phyloP scores from a whole-genome alignment of 768 basidiomycete genomes.

The Tylopilus balloui region DNA sequence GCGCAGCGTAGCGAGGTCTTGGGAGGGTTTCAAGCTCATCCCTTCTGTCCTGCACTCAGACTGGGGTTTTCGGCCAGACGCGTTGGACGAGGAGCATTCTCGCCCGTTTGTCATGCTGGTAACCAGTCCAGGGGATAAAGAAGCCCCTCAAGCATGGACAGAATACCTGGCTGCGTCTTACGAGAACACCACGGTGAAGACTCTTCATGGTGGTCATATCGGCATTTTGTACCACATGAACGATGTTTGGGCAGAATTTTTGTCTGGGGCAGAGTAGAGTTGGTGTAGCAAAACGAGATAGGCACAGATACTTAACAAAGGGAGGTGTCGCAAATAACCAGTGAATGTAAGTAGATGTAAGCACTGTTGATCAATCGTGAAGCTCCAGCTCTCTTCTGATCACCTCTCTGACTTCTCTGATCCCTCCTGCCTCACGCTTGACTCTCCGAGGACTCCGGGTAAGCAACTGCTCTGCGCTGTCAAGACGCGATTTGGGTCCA shows the following conservation, averaged over 20 bases:
- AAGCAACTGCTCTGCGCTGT: constrained; percentile 57
- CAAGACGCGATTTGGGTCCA: constrained; percentile 44
- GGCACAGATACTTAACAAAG: too few relatives aligned
- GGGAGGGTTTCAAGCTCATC: constrained; percentile 49
- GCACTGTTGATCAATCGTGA: constrained; percentile 43
- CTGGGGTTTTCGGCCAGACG: constrained; percentile 46
- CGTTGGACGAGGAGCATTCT: constrained; percentile 43
- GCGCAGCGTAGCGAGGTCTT: constrained; percentile 45
- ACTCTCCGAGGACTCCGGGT: constrained; percentile 71
- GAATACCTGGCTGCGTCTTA: constrained; percentile 47
- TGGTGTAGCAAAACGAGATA: constrained; percentile 15
- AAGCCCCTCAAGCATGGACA: constrained; percentile 41
- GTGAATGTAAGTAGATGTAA: constrained; percentile 24
- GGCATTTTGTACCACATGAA: constrained; percentile 42
- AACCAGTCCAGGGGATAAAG: constrained; percentile 39
- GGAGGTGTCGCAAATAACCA: constrained; percentile 17
- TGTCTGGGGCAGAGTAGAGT: constrained; percentile 16
- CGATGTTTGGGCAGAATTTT: constrained; percentile 40
- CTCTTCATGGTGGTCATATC: constrained; percentile 48
- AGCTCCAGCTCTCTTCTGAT: constrained; percentile 75
- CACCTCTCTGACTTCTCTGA: constrained; percentile 77
- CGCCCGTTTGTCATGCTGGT: constrained; percentile 44
- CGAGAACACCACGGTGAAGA: constrained; percentile 39
- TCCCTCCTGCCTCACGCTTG: constrained; percentile 64
- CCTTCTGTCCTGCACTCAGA: constrained; percentile 42